Evolutionary conservation across 2,329 filamentous ascomycete genomes (phyloP), one percentile per base, ranked within the genome.

Genomic region (Madurella mycetomatis): DNA sequence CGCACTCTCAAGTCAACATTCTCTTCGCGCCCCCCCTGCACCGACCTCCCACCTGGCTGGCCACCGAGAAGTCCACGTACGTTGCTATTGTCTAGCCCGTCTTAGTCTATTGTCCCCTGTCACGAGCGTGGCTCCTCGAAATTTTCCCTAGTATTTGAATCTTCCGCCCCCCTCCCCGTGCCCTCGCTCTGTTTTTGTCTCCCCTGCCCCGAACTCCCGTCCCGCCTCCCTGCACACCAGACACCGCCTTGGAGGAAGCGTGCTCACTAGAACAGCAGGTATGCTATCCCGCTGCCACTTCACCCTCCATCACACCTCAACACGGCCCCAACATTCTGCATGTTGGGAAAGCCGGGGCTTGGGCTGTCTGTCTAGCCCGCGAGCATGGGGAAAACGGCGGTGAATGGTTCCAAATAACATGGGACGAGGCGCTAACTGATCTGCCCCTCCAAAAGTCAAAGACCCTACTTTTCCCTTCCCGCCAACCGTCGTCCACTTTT

Each of bases 371-470:
- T 51, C 32, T 15, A 55, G 40, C 43, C 47, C 52, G 53, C 55
- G 49, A 47, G 8, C 16, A 18, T 32, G 39, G 50, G 44, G 50
- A 37, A 57, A 59, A 52, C 47, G 34, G 51, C 49, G 53, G 58
- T 56, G 55, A 60, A 55, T 52, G 52, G 52, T 43, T 55, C 32
- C 18, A 51, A 52, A 54, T 44, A 57, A 39, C 55, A 57, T 51
- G 48, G 50, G 50, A 53, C 37, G 47, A 49, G 39, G 46, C 57
- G 57, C 58, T 60, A 60, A 57, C 53, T 58, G 52, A 54, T 52
- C 50, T 54, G 18, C 55, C 57, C 55, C 55, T 60, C 58, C 55
- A 58, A 57, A 57, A 60, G 52, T 37, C 44, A 41, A 52, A 51
- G 48, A 54, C 47, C 43, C 54, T 54, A 54, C 50, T 43, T 50